Conservation (phyloP, 2,329 filamentous ascomycete species). For the Aureobasidium sp. region DNA sequence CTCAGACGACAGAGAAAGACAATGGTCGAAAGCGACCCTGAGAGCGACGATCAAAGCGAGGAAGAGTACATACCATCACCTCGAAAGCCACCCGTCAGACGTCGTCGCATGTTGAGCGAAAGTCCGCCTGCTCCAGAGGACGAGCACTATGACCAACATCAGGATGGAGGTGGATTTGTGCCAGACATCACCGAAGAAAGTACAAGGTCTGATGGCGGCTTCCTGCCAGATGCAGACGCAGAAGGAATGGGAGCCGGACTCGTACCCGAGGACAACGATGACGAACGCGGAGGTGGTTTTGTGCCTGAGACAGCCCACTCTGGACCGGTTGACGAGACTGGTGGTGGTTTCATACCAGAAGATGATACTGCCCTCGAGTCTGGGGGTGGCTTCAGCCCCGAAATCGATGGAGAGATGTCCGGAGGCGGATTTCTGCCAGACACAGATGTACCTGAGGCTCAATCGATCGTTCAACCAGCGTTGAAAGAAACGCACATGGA, state of each 20-base stretch:
- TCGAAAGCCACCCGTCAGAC: background rate
- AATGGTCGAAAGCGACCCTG: slow-evolving; percentile 5
- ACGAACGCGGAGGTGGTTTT: slow-evolving; percentile 9
- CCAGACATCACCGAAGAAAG: background rate
- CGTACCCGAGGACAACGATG: slow-evolving; percentile 17
- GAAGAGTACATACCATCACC: slow-evolving; percentile 9
- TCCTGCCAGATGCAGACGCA: background rate
- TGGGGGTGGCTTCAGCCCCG: slow-evolving; percentile 17
- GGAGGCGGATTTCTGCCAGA: slow-evolving; percentile 19
- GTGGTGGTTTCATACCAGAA: slow-evolving; percentile 26
- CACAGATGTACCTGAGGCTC: background rate
- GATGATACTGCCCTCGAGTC: slow-evolving; percentile 10
- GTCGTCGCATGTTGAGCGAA: background rate
- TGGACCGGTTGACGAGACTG: slow-evolving; percentile 6
- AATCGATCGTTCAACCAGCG: background rate
- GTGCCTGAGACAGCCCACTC: slow-evolving; percentile 12
- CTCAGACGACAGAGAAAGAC: slow-evolving; percentile 1
- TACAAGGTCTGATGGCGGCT: background rate
- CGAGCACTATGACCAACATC: background rate
- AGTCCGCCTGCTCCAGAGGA: background rate
- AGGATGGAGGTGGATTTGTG: background rate
- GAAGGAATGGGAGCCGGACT: slow-evolving; percentile 17
- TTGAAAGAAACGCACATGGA: background rate
- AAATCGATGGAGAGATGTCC: background rate
- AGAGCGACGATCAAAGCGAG: slow-evolving; percentile 5